Evolutionary conservation across 257 asterid genomes (phyloP).

Genomic region (Solanum appendiculatum): DNA sequence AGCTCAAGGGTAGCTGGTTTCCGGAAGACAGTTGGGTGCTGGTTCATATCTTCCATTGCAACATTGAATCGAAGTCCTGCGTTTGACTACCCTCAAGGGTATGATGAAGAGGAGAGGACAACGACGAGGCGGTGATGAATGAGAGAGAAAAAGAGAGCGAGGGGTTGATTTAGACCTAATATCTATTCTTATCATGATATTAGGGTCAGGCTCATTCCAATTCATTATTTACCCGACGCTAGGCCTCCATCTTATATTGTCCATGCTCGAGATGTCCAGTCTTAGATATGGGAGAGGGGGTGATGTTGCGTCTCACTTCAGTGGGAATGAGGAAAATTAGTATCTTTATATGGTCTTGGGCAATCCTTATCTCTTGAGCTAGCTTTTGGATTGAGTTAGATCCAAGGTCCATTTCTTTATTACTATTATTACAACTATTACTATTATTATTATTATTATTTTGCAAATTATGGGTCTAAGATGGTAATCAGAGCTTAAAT

Average conservation of each 20-base stretch:
- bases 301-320: background rate
- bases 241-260: background rate
- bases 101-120: background rate
- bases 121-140: background rate
- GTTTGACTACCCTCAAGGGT: background rate
- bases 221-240: background rate
- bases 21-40: constrained; percentile 43
- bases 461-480: background rate
- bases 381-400: background rate
- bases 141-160: background rate
- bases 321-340: background rate
- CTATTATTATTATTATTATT: background rate
- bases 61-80: constrained; percentile 1
- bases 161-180: background rate
- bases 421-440: background rate
- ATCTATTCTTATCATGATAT: background rate
- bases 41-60: constrained; percentile 54
- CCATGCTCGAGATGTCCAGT: background rate
- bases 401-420: background rate
- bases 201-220: background rate
- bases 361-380: background rate
- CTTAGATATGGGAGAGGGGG: background rate
- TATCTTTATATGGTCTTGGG: background rate
- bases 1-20: constrained; percentile 65
- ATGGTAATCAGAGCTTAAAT: background rate